Evolutionary conservation across 371 early-diverging fungal species (phyloP), one percentile per base, ranked within the genome.

Genomic region (Funneliformis caledonium): DNA sequence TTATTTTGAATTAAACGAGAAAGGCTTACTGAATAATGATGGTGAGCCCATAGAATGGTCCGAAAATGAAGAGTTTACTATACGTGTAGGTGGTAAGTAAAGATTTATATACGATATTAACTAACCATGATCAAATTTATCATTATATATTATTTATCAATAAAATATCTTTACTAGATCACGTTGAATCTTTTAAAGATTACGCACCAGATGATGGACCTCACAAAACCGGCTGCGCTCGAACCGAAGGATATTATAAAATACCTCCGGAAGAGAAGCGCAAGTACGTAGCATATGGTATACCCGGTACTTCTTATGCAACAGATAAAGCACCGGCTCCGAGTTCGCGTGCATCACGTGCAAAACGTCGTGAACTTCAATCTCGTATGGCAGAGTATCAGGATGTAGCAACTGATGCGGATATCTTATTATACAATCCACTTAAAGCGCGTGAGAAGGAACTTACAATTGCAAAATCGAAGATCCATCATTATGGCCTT

Each of bases 401-500:
- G 31, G 84, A 84, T 42, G 84, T 84, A 69, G 83, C 87, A n/a
- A 84, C 87, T 43, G 64, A n/a, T 4, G 89, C 91, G 9, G 96
- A 96, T 83, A 89, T 94, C 42, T 85, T 95, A 80, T 94, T 94
- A 76, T 95, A 96, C 86, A 95, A 94, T 80, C 95, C 96, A 85
- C 91, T 98, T 77, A 94, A 96, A 84, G 92, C 91, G 45, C 92
- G 98, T 26, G 94, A 94, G 83, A 96, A 96, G 83, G 90, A 93
- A 67, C 88, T 99, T 37, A 89, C 91, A 59, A 97, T 99, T 84
- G 96, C 95, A 2, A 94, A 93, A 82, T 94, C 95, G 6, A 88
- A 91, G 16, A 99, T 99, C 83, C 99, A 99, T 84, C 96, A 96
- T 85, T 98, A 96, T 97, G 99, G 99, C 0, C 85, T 98, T 81